phyloP scores from a whole-genome alignment of 2,329 filamentous ascomycete genomes.

The Exophiala oligosperma region DNA sequence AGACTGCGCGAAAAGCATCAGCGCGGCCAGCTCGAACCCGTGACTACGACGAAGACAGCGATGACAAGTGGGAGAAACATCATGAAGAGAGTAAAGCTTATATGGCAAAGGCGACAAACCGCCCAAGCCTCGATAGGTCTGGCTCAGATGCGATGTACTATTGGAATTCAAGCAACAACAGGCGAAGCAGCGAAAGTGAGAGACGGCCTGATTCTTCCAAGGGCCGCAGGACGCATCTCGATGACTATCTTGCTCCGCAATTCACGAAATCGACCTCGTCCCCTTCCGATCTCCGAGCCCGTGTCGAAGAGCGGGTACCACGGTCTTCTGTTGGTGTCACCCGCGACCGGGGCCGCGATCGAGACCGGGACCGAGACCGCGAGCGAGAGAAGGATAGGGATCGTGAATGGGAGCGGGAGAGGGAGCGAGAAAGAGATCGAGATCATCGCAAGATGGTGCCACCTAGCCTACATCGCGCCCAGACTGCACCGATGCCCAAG shows the following conservation, averaged over 20 bases:
- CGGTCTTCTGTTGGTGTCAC: constrained; percentile 2
- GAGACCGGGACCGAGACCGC: constrained; percentile 10
- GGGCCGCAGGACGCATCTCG: constrained; percentile 34
- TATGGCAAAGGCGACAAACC: constrained; percentile 32
- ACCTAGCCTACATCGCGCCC: constrained; percentile 33
- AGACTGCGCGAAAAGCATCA: constrained; percentile 16
- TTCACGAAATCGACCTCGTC: constrained; percentile 39
- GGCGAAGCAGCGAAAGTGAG: constrained; percentile 29
- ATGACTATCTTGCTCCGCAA: constrained; percentile 29
- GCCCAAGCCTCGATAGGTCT: constrained; percentile 14
- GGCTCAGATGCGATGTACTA: constrained; percentile 21
- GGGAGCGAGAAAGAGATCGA: constrained; percentile 10
- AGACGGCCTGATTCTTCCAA: constrained; percentile 35
- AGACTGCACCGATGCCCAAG: constrained; percentile 33
- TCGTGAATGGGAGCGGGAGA: constrained; percentile 12
- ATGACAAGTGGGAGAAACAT: constrained; percentile 36
- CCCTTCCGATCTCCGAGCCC: constrained; percentile 27
- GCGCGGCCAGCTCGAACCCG: constrained; percentile 30
- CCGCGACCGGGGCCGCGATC: constrained; percentile 16
- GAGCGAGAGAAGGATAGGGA: constrained; percentile 15
- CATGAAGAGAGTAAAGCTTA: constrained; percentile 39
- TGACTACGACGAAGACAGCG: constrained; percentile 19
- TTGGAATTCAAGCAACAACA: constrained; percentile 15
- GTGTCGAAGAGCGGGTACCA: constrained; percentile 23
- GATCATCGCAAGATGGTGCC: constrained; percentile 32